Conservation (phyloP, 2,329 filamentous ascomycete genomes). For the Zarea fungicola region DNA sequence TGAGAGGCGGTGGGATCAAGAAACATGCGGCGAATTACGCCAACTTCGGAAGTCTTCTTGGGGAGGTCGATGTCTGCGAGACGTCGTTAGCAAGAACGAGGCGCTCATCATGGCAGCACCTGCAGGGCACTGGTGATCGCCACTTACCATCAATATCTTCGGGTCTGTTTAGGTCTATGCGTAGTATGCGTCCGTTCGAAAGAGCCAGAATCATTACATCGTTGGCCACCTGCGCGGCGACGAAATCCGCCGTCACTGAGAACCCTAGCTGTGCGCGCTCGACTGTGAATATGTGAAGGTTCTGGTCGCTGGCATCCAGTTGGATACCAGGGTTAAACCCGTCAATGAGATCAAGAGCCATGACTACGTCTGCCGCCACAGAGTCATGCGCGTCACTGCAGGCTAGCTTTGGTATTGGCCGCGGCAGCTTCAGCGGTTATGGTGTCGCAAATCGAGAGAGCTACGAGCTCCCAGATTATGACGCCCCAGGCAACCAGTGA, state of each 20-base stretch:
- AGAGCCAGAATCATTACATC: slow-evolving; percentile 92
- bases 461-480: slow-evolving; percentile 5
- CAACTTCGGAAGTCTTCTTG: slow-evolving; percentile 84
- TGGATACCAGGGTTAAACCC: slow-evolving; percentile 65
- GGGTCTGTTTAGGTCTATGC: slow-evolving; percentile 89
- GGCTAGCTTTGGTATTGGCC: background rate
- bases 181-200: slow-evolving; percentile 83
- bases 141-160: slow-evolving; percentile 83
- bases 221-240: slow-evolving; percentile 93
- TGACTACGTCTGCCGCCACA: slow-evolving; percentile 17
- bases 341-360: slow-evolving; percentile 41
- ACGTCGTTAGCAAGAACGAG: slow-evolving; percentile 7
- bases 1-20: slow-evolving; percentile 96
- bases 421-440: background rate
- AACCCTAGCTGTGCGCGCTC: slow-evolving; percentile 91
- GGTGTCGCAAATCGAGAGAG: background rate
- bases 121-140: background rate
- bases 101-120: background rate
- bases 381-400: background rate
- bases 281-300: slow-evolving; percentile 88
- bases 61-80: slow-evolving; percentile 86
- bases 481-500: background rate
- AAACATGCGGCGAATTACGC: slow-evolving; percentile 92
- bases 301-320: slow-evolving; percentile 52
- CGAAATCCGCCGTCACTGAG: slow-evolving; percentile 90